Percentiles rank a stretch among this genome's conserved stretches.
Conservation (phyloP, 1,284 basidiomycete species). For the Austroboletus niveus region DNA sequence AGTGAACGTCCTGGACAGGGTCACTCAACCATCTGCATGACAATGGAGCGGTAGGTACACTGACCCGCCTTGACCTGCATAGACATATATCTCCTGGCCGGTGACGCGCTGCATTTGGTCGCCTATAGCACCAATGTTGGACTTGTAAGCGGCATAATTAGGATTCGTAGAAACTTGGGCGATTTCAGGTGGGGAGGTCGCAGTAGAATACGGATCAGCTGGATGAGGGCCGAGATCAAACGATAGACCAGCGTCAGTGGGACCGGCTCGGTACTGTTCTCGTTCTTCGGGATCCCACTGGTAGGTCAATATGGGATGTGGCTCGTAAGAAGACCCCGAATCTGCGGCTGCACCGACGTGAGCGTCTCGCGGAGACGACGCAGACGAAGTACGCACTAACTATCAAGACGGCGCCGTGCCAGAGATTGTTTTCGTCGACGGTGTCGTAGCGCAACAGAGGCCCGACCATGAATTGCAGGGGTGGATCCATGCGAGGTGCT, state of each 20-base stretch:
- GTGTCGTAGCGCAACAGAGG: constrained; percentile 93
- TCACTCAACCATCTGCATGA: neutral
- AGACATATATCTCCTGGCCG: constrained; percentile 81
- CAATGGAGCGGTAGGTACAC: constrained; percentile 17
- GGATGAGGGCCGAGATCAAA: constrained; percentile 69
- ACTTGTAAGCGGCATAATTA: constrained; percentile 15
- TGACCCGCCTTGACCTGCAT: constrained; percentile 65
- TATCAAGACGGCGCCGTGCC: constrained; percentile 85
- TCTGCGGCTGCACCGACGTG: constrained; percentile 55
- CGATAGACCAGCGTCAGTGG: constrained; percentile 24
- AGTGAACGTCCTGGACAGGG: constrained; percentile 63
- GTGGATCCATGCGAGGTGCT: constrained; percentile 65
- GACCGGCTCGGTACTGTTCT: constrained; percentile 14
- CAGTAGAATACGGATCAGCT: constrained; percentile 60
- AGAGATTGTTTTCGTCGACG: constrained; percentile 70
- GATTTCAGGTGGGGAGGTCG: constrained; percentile 19
- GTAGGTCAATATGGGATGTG: constrained; percentile 73
- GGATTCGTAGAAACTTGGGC: constrained; percentile 1
- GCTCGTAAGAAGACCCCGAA: constrained; percentile 76
- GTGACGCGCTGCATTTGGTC: constrained; percentile 43
- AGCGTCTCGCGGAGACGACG: constrained; percentile 1
- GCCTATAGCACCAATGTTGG: constrained; percentile 11
- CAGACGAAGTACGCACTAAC: constrained; percentile 55
- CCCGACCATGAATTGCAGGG: constrained; percentile 79
- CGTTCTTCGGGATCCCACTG: constrained; percentile 66